Evolutionary conservation across 2,329 filamentous ascomycete genomes (phyloP).

Genomic region (Clonostachys chloroleuca): DNA sequence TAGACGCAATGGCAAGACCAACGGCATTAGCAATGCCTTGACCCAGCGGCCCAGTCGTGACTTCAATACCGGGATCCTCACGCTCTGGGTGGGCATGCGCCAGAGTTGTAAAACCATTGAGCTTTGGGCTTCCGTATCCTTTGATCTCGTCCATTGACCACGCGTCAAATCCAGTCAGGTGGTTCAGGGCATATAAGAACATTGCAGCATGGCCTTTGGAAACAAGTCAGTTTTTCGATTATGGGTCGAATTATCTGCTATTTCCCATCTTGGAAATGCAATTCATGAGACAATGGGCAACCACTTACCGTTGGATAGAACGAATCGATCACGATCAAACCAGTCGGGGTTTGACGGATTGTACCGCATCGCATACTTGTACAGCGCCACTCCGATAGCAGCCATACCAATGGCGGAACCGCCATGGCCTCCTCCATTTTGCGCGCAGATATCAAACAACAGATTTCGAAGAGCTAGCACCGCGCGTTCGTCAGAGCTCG

Average conservation of each 20-base stretch:
- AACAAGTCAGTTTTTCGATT: too few species aligned
- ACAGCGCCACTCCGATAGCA: constrained; percentile 35
- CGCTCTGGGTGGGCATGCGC: constrained; percentile 52
- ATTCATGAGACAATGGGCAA: not conserved
- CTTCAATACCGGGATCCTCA: constrained; percentile 48
- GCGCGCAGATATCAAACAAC: constrained; percentile 44
- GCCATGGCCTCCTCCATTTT: constrained; percentile 50
- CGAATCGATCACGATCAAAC: constrained; percentile 56
- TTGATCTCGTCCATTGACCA: constrained; percentile 50
- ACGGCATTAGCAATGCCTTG: constrained; percentile 54
- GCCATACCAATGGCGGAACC: constrained; percentile 26
- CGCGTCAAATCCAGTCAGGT: constrained; percentile 41
- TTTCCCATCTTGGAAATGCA: too few species aligned
- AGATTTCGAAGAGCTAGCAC: not conserved
- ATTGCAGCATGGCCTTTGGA: constrained; percentile 36
- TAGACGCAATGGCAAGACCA: constrained; percentile 49
- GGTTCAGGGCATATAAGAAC: constrained; percentile 44
- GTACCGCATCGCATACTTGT: constrained; percentile 56
- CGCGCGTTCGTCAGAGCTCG: not conserved
- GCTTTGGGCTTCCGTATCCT: constrained; percentile 34
- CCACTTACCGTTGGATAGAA: constrained; percentile 46
- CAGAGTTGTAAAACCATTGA: constrained; percentile 28
- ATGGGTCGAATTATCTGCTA: too few species aligned
- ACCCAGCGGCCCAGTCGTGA: constrained; percentile 52
- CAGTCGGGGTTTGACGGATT: constrained; percentile 44